Evolutionary conservation across 768 basidiomycete species (phyloP).

Genomic region (Lactifluus piperatus): DNA sequence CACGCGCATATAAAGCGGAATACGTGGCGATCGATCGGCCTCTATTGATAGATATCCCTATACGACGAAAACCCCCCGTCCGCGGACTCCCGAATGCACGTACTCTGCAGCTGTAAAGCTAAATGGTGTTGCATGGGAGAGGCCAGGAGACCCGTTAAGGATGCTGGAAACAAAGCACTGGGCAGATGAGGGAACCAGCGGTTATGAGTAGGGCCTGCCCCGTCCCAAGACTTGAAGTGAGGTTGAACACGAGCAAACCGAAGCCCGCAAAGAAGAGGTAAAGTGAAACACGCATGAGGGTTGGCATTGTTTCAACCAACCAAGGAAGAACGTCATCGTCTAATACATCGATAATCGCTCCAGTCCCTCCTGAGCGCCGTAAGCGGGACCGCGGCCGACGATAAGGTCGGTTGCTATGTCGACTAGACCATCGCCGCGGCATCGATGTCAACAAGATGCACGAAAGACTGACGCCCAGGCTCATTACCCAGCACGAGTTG

Average conservation of each 20-base stretch:
- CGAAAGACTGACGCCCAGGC: slow-evolving; percentile 5
- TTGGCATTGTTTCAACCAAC: slow-evolving; percentile 36
- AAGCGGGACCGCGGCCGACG: slow-evolving; percentile 24
- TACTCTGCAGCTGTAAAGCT: not conserved
- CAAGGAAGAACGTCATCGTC: slow-evolving; percentile 32
- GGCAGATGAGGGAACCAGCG: slow-evolving; percentile 1
- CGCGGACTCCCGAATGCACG: too few relatives aligned
- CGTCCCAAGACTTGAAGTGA: slow-evolving; percentile 2
- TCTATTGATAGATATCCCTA: not conserved
- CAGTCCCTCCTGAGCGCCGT: slow-evolving; percentile 30
- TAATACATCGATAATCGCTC: slow-evolving; percentile 24
- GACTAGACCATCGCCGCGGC: not conserved
- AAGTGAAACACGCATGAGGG: slow-evolving; percentile 41
- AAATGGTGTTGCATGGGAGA: not conserved
- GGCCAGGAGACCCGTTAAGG: not conserved
- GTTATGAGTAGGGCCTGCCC: slow-evolving; percentile 1
- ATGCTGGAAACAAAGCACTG: slow-evolving; percentile 1
- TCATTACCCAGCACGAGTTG: slow-evolving; percentile 12
- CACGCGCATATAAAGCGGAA: not conserved
- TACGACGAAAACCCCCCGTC: not conserved
- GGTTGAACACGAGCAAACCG: slow-evolving; percentile 35
- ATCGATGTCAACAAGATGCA: slow-evolving; percentile 5
- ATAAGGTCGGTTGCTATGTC: not conserved
- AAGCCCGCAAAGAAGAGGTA: slow-evolving; percentile 44
- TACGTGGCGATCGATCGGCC: not conserved